Percentiles rank a stretch among this genome's conserved stretches.
phyloP scores from a whole-genome alignment of 108 stramenopile species.

The Conticribra weissflogii region DNA sequence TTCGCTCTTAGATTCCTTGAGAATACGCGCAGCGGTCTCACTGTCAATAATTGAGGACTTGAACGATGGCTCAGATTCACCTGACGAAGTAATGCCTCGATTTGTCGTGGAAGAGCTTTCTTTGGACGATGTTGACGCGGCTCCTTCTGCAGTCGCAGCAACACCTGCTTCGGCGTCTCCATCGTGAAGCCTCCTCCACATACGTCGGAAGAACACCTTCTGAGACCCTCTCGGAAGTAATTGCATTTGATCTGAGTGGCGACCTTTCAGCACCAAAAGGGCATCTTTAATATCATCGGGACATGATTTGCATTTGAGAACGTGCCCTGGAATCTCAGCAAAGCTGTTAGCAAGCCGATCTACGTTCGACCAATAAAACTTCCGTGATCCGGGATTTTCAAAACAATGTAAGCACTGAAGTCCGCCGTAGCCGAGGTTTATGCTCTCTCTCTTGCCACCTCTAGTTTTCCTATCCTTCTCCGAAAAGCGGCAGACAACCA shows the following conservation, averaged over 20 bases:
- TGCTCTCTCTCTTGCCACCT: conserved; percentile 88
- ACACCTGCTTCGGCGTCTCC: conserved; percentile 40
- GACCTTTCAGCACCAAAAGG: conserved; percentile 65
- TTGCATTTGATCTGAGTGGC: conserved; percentile 82
- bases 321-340: conserved; percentile 88
- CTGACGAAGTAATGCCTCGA: conserved; percentile 1
- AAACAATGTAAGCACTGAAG: conserved; percentile 85
- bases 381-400: conserved; percentile 64
- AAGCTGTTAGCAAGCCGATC: conserved; percentile 89
- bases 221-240: conserved; percentile 82
- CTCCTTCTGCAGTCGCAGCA: conserved; percentile 1
- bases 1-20: conserved; percentile 10
- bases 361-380: conserved; percentile 91
- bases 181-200: conserved; percentile 88
- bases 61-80: conserved; percentile 3
- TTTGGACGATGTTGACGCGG: not conserved
- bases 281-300: conserved; percentile 73
- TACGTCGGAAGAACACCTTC: conserved; percentile 87
- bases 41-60: conserved; percentile 11
- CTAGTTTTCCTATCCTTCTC: conserved; percentile 88
- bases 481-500: conserved; percentile 79
- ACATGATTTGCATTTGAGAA: conserved; percentile 80
- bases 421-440: conserved; percentile 84
- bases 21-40: conserved; percentile 12
- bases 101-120: conserved; percentile 1